Percentiles rank a stretch among this genome's conserved stretches.
phyloP scores from a whole-genome alignment of 345 rosid genomes.

The Aethionema arabicum region DNA sequence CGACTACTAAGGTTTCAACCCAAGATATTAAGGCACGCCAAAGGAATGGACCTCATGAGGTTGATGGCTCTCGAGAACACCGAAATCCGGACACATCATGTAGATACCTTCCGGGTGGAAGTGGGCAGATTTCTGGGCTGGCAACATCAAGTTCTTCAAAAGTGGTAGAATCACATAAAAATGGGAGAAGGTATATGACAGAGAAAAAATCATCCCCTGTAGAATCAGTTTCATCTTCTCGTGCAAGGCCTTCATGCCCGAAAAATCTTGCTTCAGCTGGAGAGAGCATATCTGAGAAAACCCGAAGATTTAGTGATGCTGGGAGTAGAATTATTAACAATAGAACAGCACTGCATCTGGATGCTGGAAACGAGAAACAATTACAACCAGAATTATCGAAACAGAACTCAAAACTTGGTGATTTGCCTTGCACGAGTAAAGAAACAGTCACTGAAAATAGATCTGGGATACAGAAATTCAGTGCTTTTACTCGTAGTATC shows the following conservation, averaged over 20 bases:
- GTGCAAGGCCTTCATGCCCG: conserved; percentile 41
- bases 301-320: conserved; percentile 23
- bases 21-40: conserved; percentile 25
- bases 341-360: conserved; percentile 28
- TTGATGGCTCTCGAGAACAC: conserved; percentile 38
- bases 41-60: conserved; percentile 33
- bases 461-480: conserved; percentile 34
- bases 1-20: conserved; percentile 36
- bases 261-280: conserved; percentile 32
- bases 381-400: conserved; percentile 31
- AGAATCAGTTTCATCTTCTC: conserved; percentile 60
- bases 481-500: conserved; percentile 36
- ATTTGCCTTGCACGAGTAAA: conserved; percentile 39
- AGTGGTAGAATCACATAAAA: conserved; percentile 48
- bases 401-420: conserved; percentile 28
- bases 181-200: conserved; percentile 35
- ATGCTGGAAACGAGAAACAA: conserved; percentile 29
- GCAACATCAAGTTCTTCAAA: conserved; percentile 66
- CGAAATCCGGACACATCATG: conserved; percentile 33
- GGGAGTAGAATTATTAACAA: conserved; percentile 29
- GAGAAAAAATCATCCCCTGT: conserved; percentile 46
- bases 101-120: conserved; percentile 39
- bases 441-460: conserved; percentile 37
- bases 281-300: conserved; percentile 21
- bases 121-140: conserved; percentile 42